These are phyloP conservation scores for Ustilago trichophora DNA, from an alignment of 1,284 basidiomycete species.

Conservation along the genomic window DNA sequence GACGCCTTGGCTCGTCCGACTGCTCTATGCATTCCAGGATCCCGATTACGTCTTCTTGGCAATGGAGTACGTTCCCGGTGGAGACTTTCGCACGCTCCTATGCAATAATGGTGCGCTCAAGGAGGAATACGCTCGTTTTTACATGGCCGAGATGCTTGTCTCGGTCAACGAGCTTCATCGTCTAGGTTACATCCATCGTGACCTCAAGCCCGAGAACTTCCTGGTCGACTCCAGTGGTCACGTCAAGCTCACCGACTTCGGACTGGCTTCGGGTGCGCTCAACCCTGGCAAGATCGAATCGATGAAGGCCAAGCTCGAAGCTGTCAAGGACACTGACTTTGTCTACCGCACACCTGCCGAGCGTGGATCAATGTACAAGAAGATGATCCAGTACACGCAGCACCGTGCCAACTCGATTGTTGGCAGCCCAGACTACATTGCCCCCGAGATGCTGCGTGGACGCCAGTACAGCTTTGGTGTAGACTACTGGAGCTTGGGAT, in stretches of 20 bases:
- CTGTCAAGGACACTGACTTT: constrained; percentile 92
- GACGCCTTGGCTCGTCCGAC: constrained; percentile 63
- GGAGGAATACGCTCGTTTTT: constrained; percentile 65
- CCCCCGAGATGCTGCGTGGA: constrained; percentile 86
- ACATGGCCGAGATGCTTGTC: constrained; percentile 66
- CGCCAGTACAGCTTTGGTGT: constrained; percentile 95
- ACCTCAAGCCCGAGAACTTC: constrained; percentile 99
- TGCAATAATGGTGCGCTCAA: constrained; percentile 69
- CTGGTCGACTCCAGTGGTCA: constrained; percentile 93
- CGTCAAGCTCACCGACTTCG: constrained; percentile 98
- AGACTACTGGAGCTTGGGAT: constrained; percentile 98
- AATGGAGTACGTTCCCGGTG: constrained; percentile 71
- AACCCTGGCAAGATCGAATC: constrained; percentile 96
- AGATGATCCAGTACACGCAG: constrained; percentile 87
- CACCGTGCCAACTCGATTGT: constrained; percentile 95
- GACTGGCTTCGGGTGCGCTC: constrained; percentile 92
- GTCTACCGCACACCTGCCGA: constrained; percentile 93
- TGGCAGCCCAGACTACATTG: constrained; percentile 91
- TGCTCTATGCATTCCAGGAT: constrained; percentile 66
- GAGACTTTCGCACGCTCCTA: constrained; percentile 65
- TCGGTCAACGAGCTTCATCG: constrained; percentile 63
- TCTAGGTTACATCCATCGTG: constrained; percentile 75
- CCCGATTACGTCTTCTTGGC: constrained; percentile 64
- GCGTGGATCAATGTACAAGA: constrained; percentile 91
- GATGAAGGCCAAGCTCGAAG: constrained; percentile 92